Percentiles rank a stretch among this genome's conserved stretches.
These are phyloP conservation scores for Tulasnella sp. DNA, from an alignment of 768 basidiomycete species.

Conservation along the genomic window DNA sequence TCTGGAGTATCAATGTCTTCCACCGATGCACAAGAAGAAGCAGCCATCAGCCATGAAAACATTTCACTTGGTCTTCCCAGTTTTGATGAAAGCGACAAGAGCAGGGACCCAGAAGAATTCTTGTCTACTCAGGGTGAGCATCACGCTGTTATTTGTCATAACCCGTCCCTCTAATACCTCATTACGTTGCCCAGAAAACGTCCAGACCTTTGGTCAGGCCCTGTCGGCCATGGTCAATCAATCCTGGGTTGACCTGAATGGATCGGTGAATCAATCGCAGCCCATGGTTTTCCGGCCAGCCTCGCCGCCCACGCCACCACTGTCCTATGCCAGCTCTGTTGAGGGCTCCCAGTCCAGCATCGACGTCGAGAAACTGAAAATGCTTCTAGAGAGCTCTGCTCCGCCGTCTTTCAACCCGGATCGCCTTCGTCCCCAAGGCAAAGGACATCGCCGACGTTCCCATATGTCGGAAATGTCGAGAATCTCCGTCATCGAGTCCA, in stretches of 20 bases:
- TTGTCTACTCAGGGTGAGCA: background rate
- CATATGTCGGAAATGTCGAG: constrained; percentile 61
- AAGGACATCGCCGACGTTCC: constrained; percentile 72
- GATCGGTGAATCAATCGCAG: background rate
- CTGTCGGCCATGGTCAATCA: background rate
- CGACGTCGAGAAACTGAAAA: constrained; percentile 65
- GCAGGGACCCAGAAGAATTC: background rate
- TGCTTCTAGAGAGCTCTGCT: constrained; percentile 58
- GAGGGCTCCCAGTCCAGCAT: constrained; percentile 79
- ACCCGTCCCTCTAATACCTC: background rate
- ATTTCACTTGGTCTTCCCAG: background rate
- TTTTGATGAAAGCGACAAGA: background rate
- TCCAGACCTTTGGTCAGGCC: background rate
- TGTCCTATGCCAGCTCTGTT: constrained; percentile 53
- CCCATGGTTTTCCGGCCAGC: constrained; percentile 44
- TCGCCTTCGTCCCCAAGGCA: constrained; percentile 60
- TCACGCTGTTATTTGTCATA: background rate
- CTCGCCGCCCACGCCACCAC: constrained; percentile 51
- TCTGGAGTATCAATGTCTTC: background rate
- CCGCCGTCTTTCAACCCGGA: constrained; percentile 47
- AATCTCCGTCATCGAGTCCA: constrained; percentile 75
- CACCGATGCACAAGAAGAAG: background rate
- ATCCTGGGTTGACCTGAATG: background rate
- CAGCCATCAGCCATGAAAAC: background rate
- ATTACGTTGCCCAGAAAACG: background rate